Evolutionary conservation across 306 rosid species (phyloP).

Genomic region (Malus sieversii): DNA sequence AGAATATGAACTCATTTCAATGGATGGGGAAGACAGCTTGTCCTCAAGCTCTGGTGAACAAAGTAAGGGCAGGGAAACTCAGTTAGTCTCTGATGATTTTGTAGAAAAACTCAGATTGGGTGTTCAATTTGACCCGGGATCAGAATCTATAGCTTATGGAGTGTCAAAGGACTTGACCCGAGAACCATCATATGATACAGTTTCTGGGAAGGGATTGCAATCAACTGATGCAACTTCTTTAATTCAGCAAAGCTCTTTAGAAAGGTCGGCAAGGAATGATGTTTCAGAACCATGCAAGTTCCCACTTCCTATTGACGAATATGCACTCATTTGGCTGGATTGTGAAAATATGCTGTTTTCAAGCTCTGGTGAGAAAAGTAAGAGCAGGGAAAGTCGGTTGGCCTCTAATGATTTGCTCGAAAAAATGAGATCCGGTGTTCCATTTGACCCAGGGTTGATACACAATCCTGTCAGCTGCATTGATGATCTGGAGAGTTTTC

Average conservation of each 20-base stretch:
- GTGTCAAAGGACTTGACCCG: too few species aligned
- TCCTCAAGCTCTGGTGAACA: constrained; percentile 2
- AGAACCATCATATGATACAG: too few species aligned
- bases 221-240: too few species aligned
- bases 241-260: too few species aligned
- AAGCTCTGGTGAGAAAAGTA: constrained; percentile 1
- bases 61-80: constrained; percentile 6
- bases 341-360: constrained; percentile 4
- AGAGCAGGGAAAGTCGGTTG: constrained; percentile 1
- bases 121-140: background rate
- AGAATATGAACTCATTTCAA: background rate
- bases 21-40: constrained; percentile 11
- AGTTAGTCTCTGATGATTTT: background rate
- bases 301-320: background rate
- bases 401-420: background rate
- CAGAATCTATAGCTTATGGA: too few species aligned
- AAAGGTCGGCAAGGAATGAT: too few species aligned
- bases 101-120: background rate
- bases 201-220: too few species aligned
- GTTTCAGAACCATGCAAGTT: too few species aligned
- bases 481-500: background rate
- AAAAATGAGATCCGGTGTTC: background rate
- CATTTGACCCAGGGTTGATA: background rate
- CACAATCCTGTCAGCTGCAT: background rate
- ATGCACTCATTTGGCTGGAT: background rate